Base-by-base conservation (phyloP, 345 rosid species). In the Ceriops tagal region DNA sequence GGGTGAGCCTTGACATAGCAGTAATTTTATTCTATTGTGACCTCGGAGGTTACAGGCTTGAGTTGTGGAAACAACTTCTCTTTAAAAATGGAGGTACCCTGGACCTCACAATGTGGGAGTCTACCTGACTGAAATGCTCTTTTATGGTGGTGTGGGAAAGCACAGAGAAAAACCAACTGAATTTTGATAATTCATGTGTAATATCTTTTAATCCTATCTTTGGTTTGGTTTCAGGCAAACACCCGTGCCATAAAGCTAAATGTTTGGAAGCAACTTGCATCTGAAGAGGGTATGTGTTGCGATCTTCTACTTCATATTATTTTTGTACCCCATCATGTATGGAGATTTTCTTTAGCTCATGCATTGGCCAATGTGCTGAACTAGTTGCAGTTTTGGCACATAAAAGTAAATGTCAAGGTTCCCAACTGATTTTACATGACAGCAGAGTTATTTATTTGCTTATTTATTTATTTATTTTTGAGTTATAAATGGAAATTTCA, bases 261-360 rank as follows among this genome's bases (percentile, higher is more conserved):
- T 77, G 90, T 89, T 49, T 93, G 97, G 97, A 87, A 89, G 74
- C 96, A 89, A 82, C 93, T 93, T 64, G 96, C 98, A 67, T 61
- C 75, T 22, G 98, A 93, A 85, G 96, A 93, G 81, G 97, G 98
- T 91, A 78, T 71, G 73, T 19, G 53, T 18, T 11, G 21, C 30
- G 57, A n/a, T 53, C 53, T 73, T 73, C 26, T 22, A 21, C 22
- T 16, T 6, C 24, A 9, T 5, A n/a, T 18, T 30, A 5, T 10
- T 51, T 46, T 21, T 21, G 27, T 64, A 28, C 9, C 66, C 32
- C 49, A 1, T 20, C 31, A 6, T 24, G n/a, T 8, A 1, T 20
- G 31, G 47, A 46, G 5, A 43, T 1, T 62, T 51, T 20, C 32
- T 6, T 13, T 22, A 1, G 52, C 22, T 34, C 2, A 15, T 22